Evolutionary conservation across 73 alveolate species (phyloP).

Genomic region (Stentor coeruleus): DNA sequence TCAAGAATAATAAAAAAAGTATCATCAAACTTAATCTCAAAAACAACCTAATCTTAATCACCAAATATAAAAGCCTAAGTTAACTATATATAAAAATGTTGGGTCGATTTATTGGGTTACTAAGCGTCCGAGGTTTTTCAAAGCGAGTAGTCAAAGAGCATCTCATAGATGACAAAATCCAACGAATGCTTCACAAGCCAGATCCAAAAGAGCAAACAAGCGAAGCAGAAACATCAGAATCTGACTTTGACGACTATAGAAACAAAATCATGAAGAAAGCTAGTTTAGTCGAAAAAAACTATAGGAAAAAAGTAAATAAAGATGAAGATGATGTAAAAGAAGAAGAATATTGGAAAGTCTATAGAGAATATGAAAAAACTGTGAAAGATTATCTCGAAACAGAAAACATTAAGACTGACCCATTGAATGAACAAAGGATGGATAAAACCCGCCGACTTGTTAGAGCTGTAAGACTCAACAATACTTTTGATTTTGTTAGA

Average conservation of each 20-base stretch:
- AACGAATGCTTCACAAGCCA: background rate
- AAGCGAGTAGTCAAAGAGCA: background rate
- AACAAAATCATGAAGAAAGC: background rate
- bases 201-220: background rate
- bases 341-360: background rate
- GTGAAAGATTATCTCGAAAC: background rate
- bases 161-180: background rate
- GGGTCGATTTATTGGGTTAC: no score
- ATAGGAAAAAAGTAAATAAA: background rate
- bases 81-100: no score
- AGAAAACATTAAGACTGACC: conserved; percentile 5
- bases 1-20: no score
- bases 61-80: no score
- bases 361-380: background rate
- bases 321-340: background rate
- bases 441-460: background rate
- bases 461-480: background rate
- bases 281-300: background rate
- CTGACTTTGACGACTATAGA: background rate
- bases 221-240: background rate
- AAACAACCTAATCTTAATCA: no score
- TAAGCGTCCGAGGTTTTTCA: no score
- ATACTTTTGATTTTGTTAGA: conserved; percentile 1
- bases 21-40: no score
- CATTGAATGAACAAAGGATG: background rate